Conservation (phyloP, 164 flowering plant species). For the Nymphaea thermarum region DNA sequence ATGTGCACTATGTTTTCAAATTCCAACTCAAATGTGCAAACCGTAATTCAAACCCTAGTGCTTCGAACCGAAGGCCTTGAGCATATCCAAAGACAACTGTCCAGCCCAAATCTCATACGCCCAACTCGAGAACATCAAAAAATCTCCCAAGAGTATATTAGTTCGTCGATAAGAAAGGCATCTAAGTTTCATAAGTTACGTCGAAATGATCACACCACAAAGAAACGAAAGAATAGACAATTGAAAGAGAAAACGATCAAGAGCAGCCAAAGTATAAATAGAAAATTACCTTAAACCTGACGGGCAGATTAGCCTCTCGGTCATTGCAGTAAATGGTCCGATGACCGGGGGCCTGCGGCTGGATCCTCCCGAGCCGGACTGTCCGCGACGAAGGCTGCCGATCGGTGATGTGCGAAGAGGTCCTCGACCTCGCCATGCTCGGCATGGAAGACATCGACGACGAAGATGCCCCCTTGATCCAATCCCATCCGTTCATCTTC, state of each 20-base stretch:
- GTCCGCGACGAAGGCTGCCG: conserved; percentile 28
- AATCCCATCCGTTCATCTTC: conserved; percentile 36
- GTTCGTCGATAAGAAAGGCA: too few species aligned
- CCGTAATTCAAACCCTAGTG: too few species aligned
- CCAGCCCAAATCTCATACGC: too few species aligned
- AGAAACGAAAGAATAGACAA: not conserved
- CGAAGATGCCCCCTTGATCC: conserved; percentile 23
- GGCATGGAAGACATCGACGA: conserved; percentile 1
- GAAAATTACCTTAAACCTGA: conserved; percentile 54
- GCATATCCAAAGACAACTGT: too few species aligned
- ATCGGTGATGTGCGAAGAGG: conserved; percentile 8
- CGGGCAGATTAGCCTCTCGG: conserved; percentile 60
- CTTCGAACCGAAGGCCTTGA: too few species aligned
- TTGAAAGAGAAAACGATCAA: too few species aligned
- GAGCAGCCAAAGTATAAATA: too few species aligned
- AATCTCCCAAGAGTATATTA: too few species aligned
- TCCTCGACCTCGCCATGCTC: conserved; percentile 3
- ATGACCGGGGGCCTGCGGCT: conserved; percentile 81
- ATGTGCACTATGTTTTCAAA: too few species aligned
- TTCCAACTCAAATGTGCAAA: too few species aligned
- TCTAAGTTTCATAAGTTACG: too few species aligned
- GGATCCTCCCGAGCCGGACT: conserved; percentile 66
- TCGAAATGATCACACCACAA: not conserved
- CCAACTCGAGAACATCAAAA: too few species aligned
- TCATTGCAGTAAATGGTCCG: conserved; percentile 79